Conservation (phyloP, 345 rosid genomes). For the Eucalyptus tenuipes region DNA sequence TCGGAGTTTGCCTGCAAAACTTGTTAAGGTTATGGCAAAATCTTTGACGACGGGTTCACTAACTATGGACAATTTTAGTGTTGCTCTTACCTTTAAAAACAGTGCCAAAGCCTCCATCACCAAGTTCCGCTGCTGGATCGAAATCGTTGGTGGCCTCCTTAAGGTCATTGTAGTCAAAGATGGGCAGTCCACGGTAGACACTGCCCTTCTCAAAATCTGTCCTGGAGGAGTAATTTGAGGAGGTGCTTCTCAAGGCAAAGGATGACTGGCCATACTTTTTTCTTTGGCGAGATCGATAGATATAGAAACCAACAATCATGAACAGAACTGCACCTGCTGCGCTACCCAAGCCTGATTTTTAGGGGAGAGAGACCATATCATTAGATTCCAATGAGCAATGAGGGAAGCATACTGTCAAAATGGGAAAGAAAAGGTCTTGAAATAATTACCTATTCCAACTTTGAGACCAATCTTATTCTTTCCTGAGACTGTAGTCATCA, state of each 20-base stretch:
- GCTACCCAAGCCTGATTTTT: not conserved
- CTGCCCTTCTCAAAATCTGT: conserved; percentile 12
- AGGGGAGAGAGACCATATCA: conserved; percentile 4
- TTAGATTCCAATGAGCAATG: not conserved
- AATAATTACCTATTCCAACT: not conserved
- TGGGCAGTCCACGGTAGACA: conserved; percentile 25
- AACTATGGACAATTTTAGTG: no score
- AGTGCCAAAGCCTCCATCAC: conserved; percentile 92
- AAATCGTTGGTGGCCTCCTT: conserved; percentile 60
- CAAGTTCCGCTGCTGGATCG: conserved; percentile 60
- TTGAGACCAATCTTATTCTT: rapidly evolving
- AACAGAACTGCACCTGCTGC: not conserved
- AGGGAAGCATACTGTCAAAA: not conserved
- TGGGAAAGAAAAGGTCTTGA: not conserved
- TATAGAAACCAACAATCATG: not conserved
- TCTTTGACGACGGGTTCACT: not conserved
- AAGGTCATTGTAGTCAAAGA: conserved; percentile 60
- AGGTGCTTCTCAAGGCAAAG: conserved; percentile 13
- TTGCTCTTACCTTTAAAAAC: conserved; percentile 60
- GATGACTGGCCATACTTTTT: conserved; percentile 15
- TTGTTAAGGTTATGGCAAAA: not conserved
- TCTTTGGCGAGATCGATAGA: conserved; percentile 10
- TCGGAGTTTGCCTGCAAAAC: conserved; percentile 39
- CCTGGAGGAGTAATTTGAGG: conserved; percentile 25
- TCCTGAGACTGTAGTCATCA: not conserved